Percentiles rank a stretch among this genome's conserved stretches.
phyloP scores from a whole-genome alignment of 176 grass and related monocot species.

The Aegilops speltoides region DNA sequence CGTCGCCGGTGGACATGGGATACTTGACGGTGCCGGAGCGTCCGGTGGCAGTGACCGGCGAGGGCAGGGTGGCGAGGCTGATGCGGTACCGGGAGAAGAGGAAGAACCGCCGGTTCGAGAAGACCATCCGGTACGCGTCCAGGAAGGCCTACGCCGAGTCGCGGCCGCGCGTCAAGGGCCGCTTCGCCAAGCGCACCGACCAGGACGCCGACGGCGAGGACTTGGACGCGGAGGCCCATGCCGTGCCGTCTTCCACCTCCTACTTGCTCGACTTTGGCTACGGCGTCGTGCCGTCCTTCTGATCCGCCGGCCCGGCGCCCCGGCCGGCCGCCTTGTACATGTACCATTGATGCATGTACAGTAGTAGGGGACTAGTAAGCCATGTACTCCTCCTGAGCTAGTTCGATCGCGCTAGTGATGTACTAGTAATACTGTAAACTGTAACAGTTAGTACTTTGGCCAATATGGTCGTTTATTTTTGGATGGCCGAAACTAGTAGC shows the following conservation, averaged over 20 bases:
- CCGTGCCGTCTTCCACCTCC: conserved; percentile 35
- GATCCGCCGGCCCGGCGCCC: not conserved
- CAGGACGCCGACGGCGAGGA: conserved; percentile 36
- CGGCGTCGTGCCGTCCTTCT: conserved; percentile 82
- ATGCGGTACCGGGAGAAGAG: conserved; percentile 92
- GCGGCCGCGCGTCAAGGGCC: conserved; percentile 78
- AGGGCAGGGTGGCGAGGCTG: conserved; percentile 67
- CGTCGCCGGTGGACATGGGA: conserved; percentile 57
- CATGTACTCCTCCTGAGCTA: not conserved
- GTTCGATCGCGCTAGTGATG: not conserved
- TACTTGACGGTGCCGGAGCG: conserved; percentile 47
- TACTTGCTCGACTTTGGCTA: conserved; percentile 72
- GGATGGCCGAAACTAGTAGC: not conserved
- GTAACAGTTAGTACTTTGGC: not conserved
- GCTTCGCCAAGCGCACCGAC: conserved; percentile 80
- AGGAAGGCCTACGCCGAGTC: conserved; percentile 93
- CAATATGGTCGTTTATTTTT: not conserved
- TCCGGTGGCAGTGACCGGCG: conserved; percentile 32
- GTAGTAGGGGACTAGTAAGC: conserved; percentile 25
- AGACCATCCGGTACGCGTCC: conserved; percentile 92
- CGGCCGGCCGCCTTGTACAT: not conserved
- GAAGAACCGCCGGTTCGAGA: conserved; percentile 94
- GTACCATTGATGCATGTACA: not conserved
- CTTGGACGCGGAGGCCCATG: conserved; percentile 32
- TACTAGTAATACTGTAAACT: not conserved